Conservation (phyloP, 208 protist species). For the Trichomonas vaginalis region DNA sequence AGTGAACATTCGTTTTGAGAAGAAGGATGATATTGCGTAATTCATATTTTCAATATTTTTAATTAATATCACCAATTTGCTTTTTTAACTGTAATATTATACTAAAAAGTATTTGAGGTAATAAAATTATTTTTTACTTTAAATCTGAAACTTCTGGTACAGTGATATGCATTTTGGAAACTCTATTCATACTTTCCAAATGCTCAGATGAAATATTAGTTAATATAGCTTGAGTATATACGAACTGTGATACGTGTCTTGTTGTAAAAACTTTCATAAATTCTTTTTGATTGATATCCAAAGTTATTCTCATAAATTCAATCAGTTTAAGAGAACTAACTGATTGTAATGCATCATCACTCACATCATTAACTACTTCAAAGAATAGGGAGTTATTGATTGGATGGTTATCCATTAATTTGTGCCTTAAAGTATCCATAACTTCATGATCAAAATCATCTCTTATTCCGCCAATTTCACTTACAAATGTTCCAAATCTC, state of each 20-base stretch:
- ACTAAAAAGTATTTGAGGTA: too few relatives aligned
- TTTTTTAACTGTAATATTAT: too few relatives aligned
- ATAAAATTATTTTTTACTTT: too few relatives aligned
- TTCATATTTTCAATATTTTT: too few relatives aligned
- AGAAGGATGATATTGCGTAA: too few relatives aligned
- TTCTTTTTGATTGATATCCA: neutral
- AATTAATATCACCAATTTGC: too few relatives aligned
- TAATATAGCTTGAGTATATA: neutral
- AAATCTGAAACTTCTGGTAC: neutral
- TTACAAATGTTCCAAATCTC: neutral
- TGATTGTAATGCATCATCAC: neutral
- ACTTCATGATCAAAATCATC: neutral
- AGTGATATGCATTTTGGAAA: neutral
- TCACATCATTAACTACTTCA: neutral
- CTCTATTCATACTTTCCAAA: neutral
- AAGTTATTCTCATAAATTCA: neutral
- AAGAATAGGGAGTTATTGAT: neutral
- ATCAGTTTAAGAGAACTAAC: neutral
- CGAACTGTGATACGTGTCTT: neutral
- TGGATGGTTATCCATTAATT: neutral
- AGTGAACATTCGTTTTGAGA: too few relatives aligned
- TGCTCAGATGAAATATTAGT: neutral
- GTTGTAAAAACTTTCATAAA: neutral
- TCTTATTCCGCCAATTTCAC: neutral
- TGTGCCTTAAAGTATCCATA: neutral